Conservation (phyloP, 805 yeast genomes). For the Clavispora asparagi region DNA sequence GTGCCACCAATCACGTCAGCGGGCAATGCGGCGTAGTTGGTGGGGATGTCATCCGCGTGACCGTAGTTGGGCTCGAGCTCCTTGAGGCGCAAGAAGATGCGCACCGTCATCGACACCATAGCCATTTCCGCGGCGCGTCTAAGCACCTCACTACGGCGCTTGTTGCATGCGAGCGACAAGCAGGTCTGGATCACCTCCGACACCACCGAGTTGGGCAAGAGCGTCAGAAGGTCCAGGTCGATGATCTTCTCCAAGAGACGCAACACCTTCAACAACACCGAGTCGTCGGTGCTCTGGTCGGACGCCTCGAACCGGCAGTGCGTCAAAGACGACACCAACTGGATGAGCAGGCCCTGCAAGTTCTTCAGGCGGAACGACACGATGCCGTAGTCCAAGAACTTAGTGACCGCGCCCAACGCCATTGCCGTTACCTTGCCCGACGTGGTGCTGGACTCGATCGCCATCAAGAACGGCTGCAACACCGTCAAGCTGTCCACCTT, state of each 20-base stretch:
- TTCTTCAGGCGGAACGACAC: constrained; percentile 53
- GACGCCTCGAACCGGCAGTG: constrained; percentile 96
- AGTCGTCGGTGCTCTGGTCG: constrained; percentile 88
- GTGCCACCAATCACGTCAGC: constrained; percentile 57
- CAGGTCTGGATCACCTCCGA: constrained; percentile 90
- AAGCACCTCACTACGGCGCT: constrained; percentile 83
- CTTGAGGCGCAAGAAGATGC: constrained; percentile 58
- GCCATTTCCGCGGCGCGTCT: constrained; percentile 87
- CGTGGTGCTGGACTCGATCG: constrained; percentile 77
- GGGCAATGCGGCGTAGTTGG: constrained; percentile 48
- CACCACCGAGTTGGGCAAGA: constrained; percentile 76
- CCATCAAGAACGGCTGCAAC: constrained; percentile 79
- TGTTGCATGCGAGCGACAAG: constrained; percentile 85
- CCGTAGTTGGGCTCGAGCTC: constrained; percentile 44
- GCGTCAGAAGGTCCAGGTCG: constrained; percentile 55
- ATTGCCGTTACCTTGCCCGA: constrained; percentile 81
- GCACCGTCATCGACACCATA: constrained; percentile 61
- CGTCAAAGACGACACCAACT: constrained; percentile 70
- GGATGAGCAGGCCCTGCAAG: constrained; percentile 53
- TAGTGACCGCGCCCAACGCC: constrained; percentile 71
- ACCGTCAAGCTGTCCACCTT: constrained; percentile 68
- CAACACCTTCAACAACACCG: constrained; percentile 79
- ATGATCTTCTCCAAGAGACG: constrained; percentile 64
- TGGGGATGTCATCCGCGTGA: constrained; percentile 37
- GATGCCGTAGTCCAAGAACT: constrained; percentile 66